phyloP scores from a whole-genome alignment of 2,329 filamentous ascomycete genomes.

The Coniosporium tulheliwenetii region DNA sequence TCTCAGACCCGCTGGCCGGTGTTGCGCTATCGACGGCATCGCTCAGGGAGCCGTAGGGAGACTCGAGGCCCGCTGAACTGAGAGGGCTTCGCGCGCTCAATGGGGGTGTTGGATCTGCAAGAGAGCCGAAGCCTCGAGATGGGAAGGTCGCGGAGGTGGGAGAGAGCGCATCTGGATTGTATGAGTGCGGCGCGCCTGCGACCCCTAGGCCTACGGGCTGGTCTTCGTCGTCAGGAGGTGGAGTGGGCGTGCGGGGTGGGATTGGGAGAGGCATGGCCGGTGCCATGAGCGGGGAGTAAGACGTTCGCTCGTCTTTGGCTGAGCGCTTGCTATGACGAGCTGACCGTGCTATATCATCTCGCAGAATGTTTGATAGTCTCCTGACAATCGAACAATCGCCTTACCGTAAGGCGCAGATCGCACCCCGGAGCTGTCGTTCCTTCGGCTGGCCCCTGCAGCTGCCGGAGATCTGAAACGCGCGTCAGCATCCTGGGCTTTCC shows the following conservation, averaged over 20 bases:
- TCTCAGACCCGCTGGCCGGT: conserved; percentile 15
- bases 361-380: too few species aligned
- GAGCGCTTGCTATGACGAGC: too few species aligned
- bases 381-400: too few species aligned
- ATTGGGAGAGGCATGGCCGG: conserved; percentile 41
- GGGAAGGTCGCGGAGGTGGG: conserved; percentile 19
- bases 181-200: conserved; percentile 5
- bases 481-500: too few species aligned
- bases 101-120: conserved; percentile 5
- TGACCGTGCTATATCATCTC: too few species aligned
- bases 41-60: too few species aligned
- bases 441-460: too few species aligned
- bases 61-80: too few species aligned
- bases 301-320: neutral
- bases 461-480: too few species aligned
- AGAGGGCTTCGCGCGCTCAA: too few species aligned
- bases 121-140: conserved; percentile 15
- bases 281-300: conserved; percentile 35
- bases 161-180: conserved; percentile 16
- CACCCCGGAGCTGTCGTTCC: too few species aligned
- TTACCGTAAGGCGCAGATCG: too few species aligned
- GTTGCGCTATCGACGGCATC: neutral
- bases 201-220: conserved; percentile 8
- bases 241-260: conserved; percentile 49
- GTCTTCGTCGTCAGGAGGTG: conserved; percentile 39